Conservation (phyloP, 129 eudicot species). For the Smallanthus sonchifolius region DNA sequence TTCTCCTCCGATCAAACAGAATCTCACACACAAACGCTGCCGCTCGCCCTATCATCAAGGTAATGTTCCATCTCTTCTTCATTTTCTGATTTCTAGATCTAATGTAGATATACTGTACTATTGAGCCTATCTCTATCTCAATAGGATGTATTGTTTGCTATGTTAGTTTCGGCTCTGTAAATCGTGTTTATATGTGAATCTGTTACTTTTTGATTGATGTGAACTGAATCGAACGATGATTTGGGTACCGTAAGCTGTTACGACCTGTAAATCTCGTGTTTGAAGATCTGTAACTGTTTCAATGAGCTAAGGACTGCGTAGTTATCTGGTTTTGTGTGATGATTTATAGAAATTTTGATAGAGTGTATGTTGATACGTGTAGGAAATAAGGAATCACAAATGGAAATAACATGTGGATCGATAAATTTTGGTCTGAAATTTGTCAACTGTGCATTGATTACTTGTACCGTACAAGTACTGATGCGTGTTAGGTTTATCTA, state of each 20-base stretch:
- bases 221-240: neutral
- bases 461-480: slow-evolving; percentile 21
- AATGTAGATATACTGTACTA: neutral
- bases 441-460: neutral
- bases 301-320: neutral
- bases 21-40: slow-evolving; percentile 2
- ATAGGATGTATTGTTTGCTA: neutral
- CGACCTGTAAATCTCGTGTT: neutral
- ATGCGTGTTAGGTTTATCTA: slow-evolving; percentile 2
- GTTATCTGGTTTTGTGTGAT: neutral
- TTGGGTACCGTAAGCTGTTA: neutral
- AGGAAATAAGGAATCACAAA: neutral
- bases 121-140: neutral
- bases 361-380: neutral
- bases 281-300: slow-evolving; percentile 15
- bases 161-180: neutral
- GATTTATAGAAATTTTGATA: neutral
- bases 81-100: neutral
- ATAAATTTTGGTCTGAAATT: neutral
- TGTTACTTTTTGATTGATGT: slow-evolving; percentile 5
- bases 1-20: slow-evolving; percentile 25
- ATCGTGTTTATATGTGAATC: slow-evolving; percentile 19
- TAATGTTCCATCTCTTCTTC: slow-evolving; percentile 7
- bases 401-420: neutral
- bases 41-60: slow-evolving; percentile 19